These are phyloP conservation scores for Aspergillus unguis DNA, from an alignment of 2,329 filamentous ascomycete genomes.

Conservation along the genomic window DNA sequence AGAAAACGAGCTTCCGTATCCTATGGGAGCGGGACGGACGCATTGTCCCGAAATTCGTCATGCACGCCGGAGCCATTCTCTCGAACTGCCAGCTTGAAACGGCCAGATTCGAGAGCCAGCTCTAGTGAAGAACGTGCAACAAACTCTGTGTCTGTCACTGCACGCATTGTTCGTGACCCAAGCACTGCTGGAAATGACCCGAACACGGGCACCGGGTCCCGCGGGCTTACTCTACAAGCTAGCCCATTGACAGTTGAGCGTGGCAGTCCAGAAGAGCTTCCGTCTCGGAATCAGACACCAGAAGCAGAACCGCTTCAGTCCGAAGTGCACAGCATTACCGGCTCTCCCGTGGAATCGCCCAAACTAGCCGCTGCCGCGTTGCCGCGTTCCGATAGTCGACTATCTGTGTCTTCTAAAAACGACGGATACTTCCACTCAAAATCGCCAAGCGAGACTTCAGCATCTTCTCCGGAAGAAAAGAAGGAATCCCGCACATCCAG, in stretches of 20 bases:
- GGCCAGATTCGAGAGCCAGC: slow-evolving; percentile 28
- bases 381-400: slow-evolving; percentile 40
- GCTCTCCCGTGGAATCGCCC: slow-evolving; percentile 40
- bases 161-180: slow-evolving; percentile 70
- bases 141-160: slow-evolving; percentile 84
- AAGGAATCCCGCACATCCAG: slow-evolving; percentile 57
- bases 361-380: slow-evolving; percentile 37
- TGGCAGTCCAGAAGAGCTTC: slow-evolving; percentile 47
- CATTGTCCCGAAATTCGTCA: slow-evolving; percentile 26
- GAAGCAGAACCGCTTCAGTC: slow-evolving; percentile 21
- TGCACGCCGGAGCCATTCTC: slow-evolving; percentile 29
- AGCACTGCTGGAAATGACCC: slow-evolving; percentile 41
- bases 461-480: slow-evolving; percentile 47
- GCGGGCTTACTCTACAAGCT: slow-evolving; percentile 48
- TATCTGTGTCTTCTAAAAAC: slow-evolving; percentile 38
- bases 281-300: slow-evolving; percentile 15
- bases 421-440: slow-evolving; percentile 29
- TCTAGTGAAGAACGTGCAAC: slow-evolving; percentile 25
- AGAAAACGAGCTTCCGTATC: slow-evolving; percentile 43
- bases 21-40: slow-evolving; percentile 24
- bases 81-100: slow-evolving; percentile 31
- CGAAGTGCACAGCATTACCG: slow-evolving; percentile 38
- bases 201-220: slow-evolving; percentile 28
- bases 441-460: slow-evolving; percentile 34
- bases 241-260: slow-evolving; percentile 64